Evolutionary conservation across 1,139 yeast genomes (phyloP).

Genomic region (Blastobotrys raffinosifermentans): DNA sequence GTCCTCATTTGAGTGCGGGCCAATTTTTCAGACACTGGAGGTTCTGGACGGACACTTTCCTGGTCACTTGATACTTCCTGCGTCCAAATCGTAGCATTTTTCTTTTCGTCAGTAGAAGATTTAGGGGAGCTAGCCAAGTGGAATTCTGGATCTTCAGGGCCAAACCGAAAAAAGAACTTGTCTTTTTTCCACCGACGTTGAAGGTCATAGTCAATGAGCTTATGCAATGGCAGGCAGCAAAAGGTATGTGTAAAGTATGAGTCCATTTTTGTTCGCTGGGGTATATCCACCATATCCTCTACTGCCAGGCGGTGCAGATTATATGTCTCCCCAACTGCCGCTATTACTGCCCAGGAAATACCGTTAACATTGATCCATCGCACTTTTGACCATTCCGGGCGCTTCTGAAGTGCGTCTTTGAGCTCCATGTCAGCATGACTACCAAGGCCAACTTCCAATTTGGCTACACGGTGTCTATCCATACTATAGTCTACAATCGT

Average conservation of each 20-base stretch:
- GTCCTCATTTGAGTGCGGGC: slow-evolving; percentile 22
- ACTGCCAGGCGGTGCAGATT: slow-evolving; percentile 45
- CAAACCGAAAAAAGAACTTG: slow-evolving; percentile 1
- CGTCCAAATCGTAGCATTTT: neutral
- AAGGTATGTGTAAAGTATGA: slow-evolving; percentile 44
- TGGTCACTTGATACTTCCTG: neutral
- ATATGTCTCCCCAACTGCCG: slow-evolving; percentile 37
- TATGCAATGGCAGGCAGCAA: slow-evolving; percentile 46
- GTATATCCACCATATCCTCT: slow-evolving; percentile 54
- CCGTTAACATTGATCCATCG: slow-evolving; percentile 55
- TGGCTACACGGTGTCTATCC: slow-evolving; percentile 38
- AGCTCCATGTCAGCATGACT: slow-evolving; percentile 16
- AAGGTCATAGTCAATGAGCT: slow-evolving; percentile 33
- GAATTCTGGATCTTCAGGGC: neutral
- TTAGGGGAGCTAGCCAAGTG: neutral
- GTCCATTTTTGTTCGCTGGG: slow-evolving; percentile 51
- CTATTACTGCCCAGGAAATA: slow-evolving; percentile 49
- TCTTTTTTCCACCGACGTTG: slow-evolving; percentile 3
- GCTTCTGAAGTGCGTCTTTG: slow-evolving; percentile 23
- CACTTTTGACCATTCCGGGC: slow-evolving; percentile 45
- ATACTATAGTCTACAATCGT: slow-evolving; percentile 45
- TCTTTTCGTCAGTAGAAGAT: neutral
- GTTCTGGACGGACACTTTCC: neutral
- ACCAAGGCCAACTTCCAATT: slow-evolving; percentile 25
- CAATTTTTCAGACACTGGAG: slow-evolving; percentile 7